phyloP scores from a whole-genome alignment of 2,329 filamentous ascomycete genomes.

The Penicillium sp. region DNA sequence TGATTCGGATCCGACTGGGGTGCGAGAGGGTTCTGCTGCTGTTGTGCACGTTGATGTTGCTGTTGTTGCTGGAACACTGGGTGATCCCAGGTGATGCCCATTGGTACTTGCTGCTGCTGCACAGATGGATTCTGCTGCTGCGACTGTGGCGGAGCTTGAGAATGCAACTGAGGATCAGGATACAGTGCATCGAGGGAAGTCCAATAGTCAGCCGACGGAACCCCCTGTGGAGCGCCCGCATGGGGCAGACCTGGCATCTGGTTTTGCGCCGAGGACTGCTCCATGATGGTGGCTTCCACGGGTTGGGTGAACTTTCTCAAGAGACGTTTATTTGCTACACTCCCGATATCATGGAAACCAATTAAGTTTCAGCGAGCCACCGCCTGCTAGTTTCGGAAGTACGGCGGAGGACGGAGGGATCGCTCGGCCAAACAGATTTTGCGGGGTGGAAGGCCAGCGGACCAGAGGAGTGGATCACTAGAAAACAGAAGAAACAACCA shows the following conservation, averaged over 20 bases:
- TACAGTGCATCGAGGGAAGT: constrained; percentile 38
- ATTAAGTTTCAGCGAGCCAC: constrained; percentile 5
- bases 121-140: constrained; percentile 22
- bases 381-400: constrained; percentile 11
- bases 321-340: constrained; percentile 12
- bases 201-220: constrained; percentile 42
- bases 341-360: constrained; percentile 12
- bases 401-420: not conserved
- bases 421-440: constrained; percentile 1
- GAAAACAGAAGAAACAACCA: constrained; percentile 9
- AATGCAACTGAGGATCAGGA: constrained; percentile 30
- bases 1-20: constrained; percentile 31
- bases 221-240: constrained; percentile 28
- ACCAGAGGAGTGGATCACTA: constrained; percentile 1
- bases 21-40: constrained; percentile 25
- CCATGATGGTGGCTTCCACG: constrained; percentile 31
- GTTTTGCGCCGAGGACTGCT: constrained; percentile 35
- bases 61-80: constrained; percentile 37
- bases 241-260: constrained; percentile 32
- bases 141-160: constrained; percentile 25
- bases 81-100: constrained; percentile 42
- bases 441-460: not conserved
- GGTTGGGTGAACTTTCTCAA: not conserved
- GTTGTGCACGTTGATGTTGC: constrained; percentile 28
- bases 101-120: constrained; percentile 25